Percentiles rank a stretch among this genome's conserved stretches.
phyloP scores from a whole-genome alignment of 2,329 filamentous ascomycete genomes.

The Aspergillus clavatus region DNA sequence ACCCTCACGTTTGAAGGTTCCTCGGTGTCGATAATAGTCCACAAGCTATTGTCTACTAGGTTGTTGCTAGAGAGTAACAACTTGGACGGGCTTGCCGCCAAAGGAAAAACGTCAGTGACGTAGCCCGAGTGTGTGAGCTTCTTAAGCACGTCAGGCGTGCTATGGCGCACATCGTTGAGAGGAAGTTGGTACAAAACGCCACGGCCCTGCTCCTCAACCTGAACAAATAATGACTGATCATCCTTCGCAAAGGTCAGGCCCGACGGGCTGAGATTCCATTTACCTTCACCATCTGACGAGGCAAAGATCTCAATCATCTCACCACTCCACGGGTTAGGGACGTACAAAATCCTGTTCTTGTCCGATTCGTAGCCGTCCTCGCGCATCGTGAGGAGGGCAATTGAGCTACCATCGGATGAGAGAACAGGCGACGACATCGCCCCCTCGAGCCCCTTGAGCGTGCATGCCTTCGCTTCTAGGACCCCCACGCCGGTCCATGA shows the following conservation, averaged over 20 bases:
- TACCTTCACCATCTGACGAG: slow-evolving; percentile 33
- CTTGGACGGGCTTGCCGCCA: slow-evolving; percentile 30
- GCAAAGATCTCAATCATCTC: slow-evolving; percentile 38
- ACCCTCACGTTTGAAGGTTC: slow-evolving; percentile 25
- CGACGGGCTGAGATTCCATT: slow-evolving; percentile 42
- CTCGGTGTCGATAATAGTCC: slow-evolving; percentile 38
- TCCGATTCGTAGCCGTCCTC: slow-evolving; percentile 46
- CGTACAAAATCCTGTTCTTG: slow-evolving; percentile 43
- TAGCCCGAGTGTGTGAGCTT: slow-evolving; percentile 40
- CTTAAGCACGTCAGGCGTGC: slow-evolving; percentile 28
- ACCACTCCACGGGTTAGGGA: slow-evolving; percentile 39
- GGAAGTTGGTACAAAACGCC: slow-evolving; percentile 41
- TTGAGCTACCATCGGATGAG: slow-evolving; percentile 40
- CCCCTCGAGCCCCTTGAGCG: slow-evolving; percentile 35
- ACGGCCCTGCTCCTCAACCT: slow-evolving; percentile 40
- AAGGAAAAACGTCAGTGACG: slow-evolving; percentile 37
- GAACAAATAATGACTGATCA: slow-evolving; percentile 38
- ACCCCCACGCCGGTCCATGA: slow-evolving; percentile 36
- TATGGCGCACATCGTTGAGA: slow-evolving; percentile 24
- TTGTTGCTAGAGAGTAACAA: slow-evolving; percentile 42
- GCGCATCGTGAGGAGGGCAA: slow-evolving; percentile 42
- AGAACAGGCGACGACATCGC: slow-evolving; percentile 44
- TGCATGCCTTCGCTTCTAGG: slow-evolving; percentile 29
- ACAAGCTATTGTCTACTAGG: slow-evolving; percentile 43
- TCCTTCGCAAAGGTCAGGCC: slow-evolving; percentile 40